Evolutionary conservation across 1,139 yeast species (phyloP).

Genomic region (Scheffersomyces titani): DNA sequence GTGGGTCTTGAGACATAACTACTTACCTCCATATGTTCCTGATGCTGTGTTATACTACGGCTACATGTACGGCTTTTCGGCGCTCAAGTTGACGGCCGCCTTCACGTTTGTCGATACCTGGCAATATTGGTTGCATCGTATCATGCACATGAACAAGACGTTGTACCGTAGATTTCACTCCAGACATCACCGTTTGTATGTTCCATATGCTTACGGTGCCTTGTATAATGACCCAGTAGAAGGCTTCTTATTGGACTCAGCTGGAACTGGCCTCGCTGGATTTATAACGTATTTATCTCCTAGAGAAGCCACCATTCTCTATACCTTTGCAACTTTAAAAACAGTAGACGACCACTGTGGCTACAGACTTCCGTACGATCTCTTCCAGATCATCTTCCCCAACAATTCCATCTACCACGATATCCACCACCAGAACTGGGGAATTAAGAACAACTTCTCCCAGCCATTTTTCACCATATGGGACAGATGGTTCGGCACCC

Average conservation of each 20-base stretch:
- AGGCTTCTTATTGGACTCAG: slow-evolving; percentile 87
- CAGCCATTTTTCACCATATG: slow-evolving; percentile 96
- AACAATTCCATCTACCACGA: slow-evolving; percentile 96
- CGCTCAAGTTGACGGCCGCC: slow-evolving; percentile 57
- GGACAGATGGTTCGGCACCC: slow-evolving; percentile 75
- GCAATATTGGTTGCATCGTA: slow-evolving; percentile 89
- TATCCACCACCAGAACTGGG: slow-evolving; percentile 95
- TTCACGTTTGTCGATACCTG: slow-evolving; percentile 83
- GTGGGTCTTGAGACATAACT: slow-evolving; percentile 60
- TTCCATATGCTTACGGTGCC: slow-evolving; percentile 97
- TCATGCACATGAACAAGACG: slow-evolving; percentile 80
- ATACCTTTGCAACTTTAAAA: slow-evolving; percentile 87
- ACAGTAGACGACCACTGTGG: slow-evolving; percentile 99
- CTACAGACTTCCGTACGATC: slow-evolving; percentile 85
- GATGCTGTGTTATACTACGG: slow-evolving; percentile 43
- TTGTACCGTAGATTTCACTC: slow-evolving; percentile 85
- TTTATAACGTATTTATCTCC: slow-evolving; percentile 63
- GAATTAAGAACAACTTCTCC: slow-evolving; percentile 89
- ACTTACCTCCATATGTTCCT: slow-evolving; percentile 43
- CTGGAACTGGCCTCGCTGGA: slow-evolving; percentile 87
- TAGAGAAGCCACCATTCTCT: slow-evolving; percentile 74
- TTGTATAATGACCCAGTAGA: slow-evolving; percentile 91
- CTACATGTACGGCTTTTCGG: slow-evolving; percentile 64
- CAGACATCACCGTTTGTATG: slow-evolving; percentile 89
- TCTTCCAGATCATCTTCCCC: slow-evolving; percentile 87